Percentiles rank a stretch among this genome's conserved stretches.
These are phyloP conservation scores for Carpinus fangiana DNA, from an alignment of 306 rosid species.

Conservation along the genomic window DNA sequence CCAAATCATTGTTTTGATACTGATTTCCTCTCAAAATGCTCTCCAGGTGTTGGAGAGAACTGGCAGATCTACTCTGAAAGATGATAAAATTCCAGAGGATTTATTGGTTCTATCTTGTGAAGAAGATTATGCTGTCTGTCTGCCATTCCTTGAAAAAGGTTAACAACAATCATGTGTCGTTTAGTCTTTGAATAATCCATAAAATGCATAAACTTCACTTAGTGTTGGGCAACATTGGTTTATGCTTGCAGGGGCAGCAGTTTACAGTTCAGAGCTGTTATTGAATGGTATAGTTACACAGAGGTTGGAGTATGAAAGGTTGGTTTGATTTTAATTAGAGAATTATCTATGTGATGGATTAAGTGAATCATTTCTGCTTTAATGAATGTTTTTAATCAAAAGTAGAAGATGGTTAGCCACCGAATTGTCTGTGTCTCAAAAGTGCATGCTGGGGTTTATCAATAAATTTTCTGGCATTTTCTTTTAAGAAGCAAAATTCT, in stretches of 20 bases:
- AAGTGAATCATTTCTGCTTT: constrained; percentile 12
- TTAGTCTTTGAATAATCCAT: neutral
- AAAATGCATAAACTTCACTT: constrained; percentile 6
- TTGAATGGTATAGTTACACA: constrained; percentile 91
- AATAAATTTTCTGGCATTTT: neutral
- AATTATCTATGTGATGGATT: constrained; percentile 11
- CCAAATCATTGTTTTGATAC: neutral
- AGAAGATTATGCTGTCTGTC: constrained; percentile 72
- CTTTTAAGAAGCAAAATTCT: neutral
- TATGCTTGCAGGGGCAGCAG: constrained; percentile 64
- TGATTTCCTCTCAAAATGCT: constrained; percentile 11
- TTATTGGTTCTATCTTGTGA: constrained; percentile 83
- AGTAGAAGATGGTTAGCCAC: neutral
- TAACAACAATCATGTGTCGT: constrained; percentile 14
- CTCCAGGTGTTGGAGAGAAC: constrained; percentile 69
- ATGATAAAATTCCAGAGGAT: constrained; percentile 58
- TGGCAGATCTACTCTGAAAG: constrained; percentile 58
- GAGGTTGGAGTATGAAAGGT: constrained; percentile 90
- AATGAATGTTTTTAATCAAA: constrained; percentile 8
- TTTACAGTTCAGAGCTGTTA: constrained; percentile 86
- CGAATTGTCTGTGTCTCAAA: neutral
- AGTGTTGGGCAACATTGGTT: constrained; percentile 16
- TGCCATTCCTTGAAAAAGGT: constrained; percentile 92
- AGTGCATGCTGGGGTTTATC: constrained; percentile 1
- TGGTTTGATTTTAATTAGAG: constrained; percentile 13